Base-by-base conservation (phyloP, 495 filamentous ascomycete genomes). In the Trypethelium eluteriae region DNA sequence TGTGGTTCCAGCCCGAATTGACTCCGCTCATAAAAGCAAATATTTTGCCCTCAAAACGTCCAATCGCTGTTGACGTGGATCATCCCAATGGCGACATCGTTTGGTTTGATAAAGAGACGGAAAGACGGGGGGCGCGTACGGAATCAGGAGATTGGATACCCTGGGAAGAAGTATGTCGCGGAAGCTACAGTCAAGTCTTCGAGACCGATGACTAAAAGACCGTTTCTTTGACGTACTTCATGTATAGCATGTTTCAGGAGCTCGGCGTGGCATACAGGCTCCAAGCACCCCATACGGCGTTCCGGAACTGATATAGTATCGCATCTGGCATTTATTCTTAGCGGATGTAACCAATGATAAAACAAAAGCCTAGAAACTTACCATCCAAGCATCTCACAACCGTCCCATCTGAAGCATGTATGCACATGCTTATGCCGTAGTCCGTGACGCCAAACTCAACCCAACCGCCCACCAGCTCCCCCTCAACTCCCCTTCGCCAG, bases 1-100 rank as follows among this genome's bases (percentile, higher is more conserved):
- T 85, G 79, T 88, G 85, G 84, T 86, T 78, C 67, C 79, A 82
- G 46, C 78, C 78, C 2, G 82, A 82, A 74, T 76, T 78, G 0
- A 81, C 82, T 38, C 79, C 81, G 11, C 72, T 87, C 4, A 73
- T 87, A 2, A 79, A 80, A 38, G 79, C 77, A 63, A 80, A 82
- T 67, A 74, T 85, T 36, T 79, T 38, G 44, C 35, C 34, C 6
- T 47, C 62, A 11, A 63, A 25, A 25, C 38, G 38, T 6, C 62
- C 62, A 6, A 10, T 63, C 4, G 62, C 62, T 11, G 62, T 41
- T 9, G 41, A 47, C 34, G 62, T 25, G 5, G 4, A 39, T 10
- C 38, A 63, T 34, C 38, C 38, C 3, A 5, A 25, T 11, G 41
- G 38, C 5, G 62, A 25, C 14, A 18, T 5, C 2, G 38, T 41